Percentiles rank a stretch among this genome's conserved stretches.
Evolutionary conservation across 805 yeast species (phyloP).

Genomic region (Cyberlindnera japonica): DNA sequence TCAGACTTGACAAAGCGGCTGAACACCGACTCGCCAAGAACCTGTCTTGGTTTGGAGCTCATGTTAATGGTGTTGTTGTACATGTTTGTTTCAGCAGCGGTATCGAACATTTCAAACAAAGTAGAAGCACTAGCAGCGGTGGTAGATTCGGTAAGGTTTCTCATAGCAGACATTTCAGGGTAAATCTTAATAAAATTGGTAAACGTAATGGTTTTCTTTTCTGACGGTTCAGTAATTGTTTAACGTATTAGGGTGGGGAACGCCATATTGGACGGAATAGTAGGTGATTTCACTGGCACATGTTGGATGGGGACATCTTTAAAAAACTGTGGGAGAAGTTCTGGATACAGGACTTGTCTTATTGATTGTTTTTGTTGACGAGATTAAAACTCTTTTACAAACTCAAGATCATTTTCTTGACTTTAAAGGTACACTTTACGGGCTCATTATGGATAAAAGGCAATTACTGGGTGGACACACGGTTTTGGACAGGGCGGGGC

Average conservation of each 20-base stretch:
- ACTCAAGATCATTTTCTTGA: constrained; percentile 6
- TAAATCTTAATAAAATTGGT: neutral
- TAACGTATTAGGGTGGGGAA: too few relatives aligned
- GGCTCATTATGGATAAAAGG: constrained; percentile 11
- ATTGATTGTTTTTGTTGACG: constrained; percentile 5
- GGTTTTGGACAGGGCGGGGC: too few relatives aligned
- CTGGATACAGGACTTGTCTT: constrained; percentile 9
- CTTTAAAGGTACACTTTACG: constrained; percentile 4
- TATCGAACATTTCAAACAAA: constrained; percentile 28
- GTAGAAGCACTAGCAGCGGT: constrained; percentile 20
- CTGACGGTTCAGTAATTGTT: too few relatives aligned
- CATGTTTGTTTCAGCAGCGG: constrained; percentile 18
- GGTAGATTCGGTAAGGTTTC: constrained; percentile 7
- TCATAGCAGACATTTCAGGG: constrained; percentile 3
- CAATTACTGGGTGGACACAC: constrained; percentile 6
- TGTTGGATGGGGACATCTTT: constrained; percentile 18
- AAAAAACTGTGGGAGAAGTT: constrained; percentile 11
- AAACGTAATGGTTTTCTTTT: constrained; percentile 3
- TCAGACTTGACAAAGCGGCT: constrained; percentile 25
- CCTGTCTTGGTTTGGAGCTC: constrained; percentile 26
- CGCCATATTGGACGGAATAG: constrained; percentile 28
- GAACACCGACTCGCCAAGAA: constrained; percentile 29
- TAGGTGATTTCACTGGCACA: constrained; percentile 24
- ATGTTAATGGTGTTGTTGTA: constrained; percentile 8
- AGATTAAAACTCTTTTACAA: neutral